Conservation (phyloP, 108 stramenopile species). For the Skeletonema costatum region DNA sequence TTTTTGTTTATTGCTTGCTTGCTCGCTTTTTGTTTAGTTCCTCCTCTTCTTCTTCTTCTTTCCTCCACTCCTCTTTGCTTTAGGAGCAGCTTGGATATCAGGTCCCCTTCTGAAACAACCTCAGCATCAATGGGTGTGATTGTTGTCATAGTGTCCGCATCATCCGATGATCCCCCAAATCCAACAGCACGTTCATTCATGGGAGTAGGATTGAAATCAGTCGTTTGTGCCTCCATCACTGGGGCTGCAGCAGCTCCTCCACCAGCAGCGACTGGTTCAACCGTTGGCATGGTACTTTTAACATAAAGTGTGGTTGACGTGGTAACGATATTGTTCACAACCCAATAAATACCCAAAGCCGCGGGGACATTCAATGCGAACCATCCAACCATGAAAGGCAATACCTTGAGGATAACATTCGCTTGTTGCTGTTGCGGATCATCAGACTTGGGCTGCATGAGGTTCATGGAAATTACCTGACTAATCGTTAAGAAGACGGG, state of each 20-base stretch:
- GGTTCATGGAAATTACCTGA: slow-evolving; percentile 87
- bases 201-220: slow-evolving; percentile 74
- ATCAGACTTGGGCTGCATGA: slow-evolving; percentile 78
- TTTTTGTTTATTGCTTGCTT: neutral
- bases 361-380: slow-evolving; percentile 95
- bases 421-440: slow-evolving; percentile 69
- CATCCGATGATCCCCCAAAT: slow-evolving; percentile 55
- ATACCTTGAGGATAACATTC: slow-evolving; percentile 84
- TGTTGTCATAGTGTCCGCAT: slow-evolving; percentile 42
- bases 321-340: slow-evolving; percentile 94
- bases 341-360: slow-evolving; percentile 95
- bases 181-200: slow-evolving; percentile 82
- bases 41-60: slow-evolving; percentile 60
- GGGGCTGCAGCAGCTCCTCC: slow-evolving; percentile 31
- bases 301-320: slow-evolving; percentile 82
- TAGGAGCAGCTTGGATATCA: slow-evolving; percentile 25
- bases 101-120: slow-evolving; percentile 46
- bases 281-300: slow-evolving; percentile 59
- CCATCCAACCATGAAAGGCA: slow-evolving; percentile 96
- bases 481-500: slow-evolving; percentile 88
- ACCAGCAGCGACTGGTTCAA: slow-evolving; percentile 35
- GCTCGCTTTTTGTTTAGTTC: slow-evolving; percentile 28
- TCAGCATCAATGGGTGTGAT: slow-evolving; percentile 62
- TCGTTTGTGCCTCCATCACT: slow-evolving; percentile 27
- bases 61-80: slow-evolving; percentile 35